A percentile compares a stretch with the other conserved stretches of the same genome.
Conservation (phyloP, 257 asterid species). For the Nicotiana sylvestris region DNA sequence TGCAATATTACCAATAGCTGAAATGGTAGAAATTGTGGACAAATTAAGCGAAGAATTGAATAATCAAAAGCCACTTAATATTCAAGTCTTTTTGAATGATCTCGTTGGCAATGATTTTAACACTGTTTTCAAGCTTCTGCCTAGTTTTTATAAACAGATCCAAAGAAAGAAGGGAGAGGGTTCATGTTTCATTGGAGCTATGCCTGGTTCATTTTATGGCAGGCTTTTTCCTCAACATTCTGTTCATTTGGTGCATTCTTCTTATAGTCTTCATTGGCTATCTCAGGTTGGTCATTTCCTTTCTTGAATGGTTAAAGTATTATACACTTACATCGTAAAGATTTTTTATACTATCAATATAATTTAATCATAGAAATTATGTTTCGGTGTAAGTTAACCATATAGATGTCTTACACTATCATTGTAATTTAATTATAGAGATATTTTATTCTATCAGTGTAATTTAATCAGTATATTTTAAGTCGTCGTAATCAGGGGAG, state of each 20-base stretch:
- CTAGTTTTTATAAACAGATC: conserved; percentile 1
- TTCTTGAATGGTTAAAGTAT: not conserved
- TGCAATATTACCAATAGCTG: not conserved
- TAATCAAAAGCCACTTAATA: not conserved
- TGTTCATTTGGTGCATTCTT: conserved; percentile 14
- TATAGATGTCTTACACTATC: too few species aligned
- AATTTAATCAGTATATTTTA: too few species aligned
- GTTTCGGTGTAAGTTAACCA: too few species aligned
- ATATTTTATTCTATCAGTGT: too few species aligned
- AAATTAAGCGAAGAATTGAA: not conserved
- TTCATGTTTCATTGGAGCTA: conserved; percentile 9
- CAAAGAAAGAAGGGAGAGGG: not conserved
- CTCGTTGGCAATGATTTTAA: conserved; percentile 18
- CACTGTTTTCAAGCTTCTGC: conserved; percentile 9
- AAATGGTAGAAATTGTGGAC: not conserved
- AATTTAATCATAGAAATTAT: too few species aligned
- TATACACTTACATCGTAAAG: not conserved
- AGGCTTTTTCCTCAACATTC: conserved; percentile 15
- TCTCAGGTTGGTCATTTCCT: conserved; percentile 8
- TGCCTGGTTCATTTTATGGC: conserved; percentile 17
- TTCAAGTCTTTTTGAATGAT: conserved; percentile 17
- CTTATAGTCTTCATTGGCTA: conserved; percentile 8
- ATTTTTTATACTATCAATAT: not conserved
- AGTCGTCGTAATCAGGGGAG: too few species aligned
- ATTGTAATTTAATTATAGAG: too few species aligned